phyloP scores from a whole-genome alignment of 2,329 filamentous ascomycete genomes.

The Alternaria brassicae region DNA sequence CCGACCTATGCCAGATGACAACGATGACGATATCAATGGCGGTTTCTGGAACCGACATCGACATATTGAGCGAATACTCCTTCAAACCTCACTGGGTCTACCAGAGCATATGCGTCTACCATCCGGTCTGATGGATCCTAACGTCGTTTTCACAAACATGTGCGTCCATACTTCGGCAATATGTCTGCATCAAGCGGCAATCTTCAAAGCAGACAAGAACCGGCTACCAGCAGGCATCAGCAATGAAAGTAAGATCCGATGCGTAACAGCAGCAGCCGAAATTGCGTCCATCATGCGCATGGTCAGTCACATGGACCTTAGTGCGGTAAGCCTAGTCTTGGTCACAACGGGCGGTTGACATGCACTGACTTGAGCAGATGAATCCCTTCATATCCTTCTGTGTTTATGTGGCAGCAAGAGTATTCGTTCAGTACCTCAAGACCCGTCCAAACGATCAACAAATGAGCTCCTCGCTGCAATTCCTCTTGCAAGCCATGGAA shows the following conservation, averaged over 20 bases:
- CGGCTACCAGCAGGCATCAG: conserved; percentile 77
- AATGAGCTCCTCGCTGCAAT: conserved; percentile 82
- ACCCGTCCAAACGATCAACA: conserved; percentile 85
- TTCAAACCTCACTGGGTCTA: conserved; percentile 85
- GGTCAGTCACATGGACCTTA: conserved; percentile 87
- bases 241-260: conserved; percentile 89
- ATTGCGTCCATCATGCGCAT: conserved; percentile 95
- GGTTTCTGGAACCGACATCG: conserved; percentile 96
- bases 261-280: conserved; percentile 90
- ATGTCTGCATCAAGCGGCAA: conserved; percentile 96
- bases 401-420: conserved; percentile 91
- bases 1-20: conserved; percentile 80
- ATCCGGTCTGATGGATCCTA: conserved; percentile 75
- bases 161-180: conserved; percentile 96
- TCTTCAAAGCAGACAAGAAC: conserved; percentile 95
- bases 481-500: conserved; percentile 88
- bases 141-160: conserved; percentile 95
- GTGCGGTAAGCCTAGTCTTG: conserved; percentile 66
- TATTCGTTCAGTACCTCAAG: conserved; percentile 97
- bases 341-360: background rate
- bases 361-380: conserved; percentile 65
- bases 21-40: conserved; percentile 86
- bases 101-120: conserved; percentile 82
- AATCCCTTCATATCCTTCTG: conserved; percentile 96
- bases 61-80: conserved; percentile 84